Conservation (phyloP, 2,329 filamentous ascomycete species). For the Drechmeria coniospora region DNA sequence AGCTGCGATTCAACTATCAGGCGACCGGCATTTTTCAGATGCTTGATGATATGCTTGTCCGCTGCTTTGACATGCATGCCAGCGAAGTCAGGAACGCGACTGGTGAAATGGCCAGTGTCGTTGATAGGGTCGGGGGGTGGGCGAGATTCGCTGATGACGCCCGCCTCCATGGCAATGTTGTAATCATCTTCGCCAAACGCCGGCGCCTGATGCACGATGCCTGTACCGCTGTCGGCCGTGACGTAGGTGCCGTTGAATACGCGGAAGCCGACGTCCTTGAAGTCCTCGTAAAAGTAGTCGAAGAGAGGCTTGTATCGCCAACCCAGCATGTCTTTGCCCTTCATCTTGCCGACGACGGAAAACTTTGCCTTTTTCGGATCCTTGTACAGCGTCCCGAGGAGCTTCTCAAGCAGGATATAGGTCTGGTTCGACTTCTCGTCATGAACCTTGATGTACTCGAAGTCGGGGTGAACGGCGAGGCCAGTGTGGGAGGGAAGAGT, state of each 20-base stretch:
- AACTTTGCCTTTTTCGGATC: conserved; percentile 92
- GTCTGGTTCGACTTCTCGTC: conserved; percentile 72
- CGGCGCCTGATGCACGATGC: conserved; percentile 85
- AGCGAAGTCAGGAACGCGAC: conserved; percentile 62
- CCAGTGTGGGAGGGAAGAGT: conserved; percentile 70
- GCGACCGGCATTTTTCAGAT: conserved; percentile 62
- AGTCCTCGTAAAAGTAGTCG: conserved; percentile 77
- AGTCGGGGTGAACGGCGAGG: conserved; percentile 64
- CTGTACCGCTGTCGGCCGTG: conserved; percentile 77
- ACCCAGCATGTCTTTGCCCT: conserved; percentile 70
- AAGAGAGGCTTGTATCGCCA: conserved; percentile 86
- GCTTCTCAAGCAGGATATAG: conserved; percentile 70
- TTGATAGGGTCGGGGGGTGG: conserved; percentile 86
- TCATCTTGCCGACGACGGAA: conserved; percentile 64
- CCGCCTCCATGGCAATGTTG: conserved; percentile 59
- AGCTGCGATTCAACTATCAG: conserved; percentile 76
- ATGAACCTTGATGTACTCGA: conserved; percentile 74
- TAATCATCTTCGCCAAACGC: conserved; percentile 97
- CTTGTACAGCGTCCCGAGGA: conserved; percentile 76
- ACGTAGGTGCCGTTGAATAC: conserved; percentile 78
- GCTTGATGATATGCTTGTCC: conserved; percentile 84
- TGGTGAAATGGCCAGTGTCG: conserved; percentile 64
- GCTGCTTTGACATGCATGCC: conserved; percentile 85
- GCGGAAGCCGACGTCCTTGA: conserved; percentile 70
- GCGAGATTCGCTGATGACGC: conserved; percentile 61